Base-by-base conservation (phyloP, 192 early-diverging fungal genomes). In the Coemansia sp. region DNA sequence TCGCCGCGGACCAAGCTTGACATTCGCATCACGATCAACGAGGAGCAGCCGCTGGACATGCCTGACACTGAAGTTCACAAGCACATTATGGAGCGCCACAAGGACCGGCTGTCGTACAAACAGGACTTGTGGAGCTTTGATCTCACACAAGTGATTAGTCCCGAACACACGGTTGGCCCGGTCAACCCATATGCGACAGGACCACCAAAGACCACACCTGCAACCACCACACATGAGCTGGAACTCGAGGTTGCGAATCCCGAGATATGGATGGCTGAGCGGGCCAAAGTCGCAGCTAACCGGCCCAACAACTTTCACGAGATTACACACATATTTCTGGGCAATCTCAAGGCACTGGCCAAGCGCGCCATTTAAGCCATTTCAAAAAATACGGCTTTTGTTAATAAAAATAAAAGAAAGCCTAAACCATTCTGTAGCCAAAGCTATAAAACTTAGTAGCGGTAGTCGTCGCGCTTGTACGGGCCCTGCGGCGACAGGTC, bases 391-490 rank as follows among this genome's bases (percentile, higher is more conserved):
- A 26, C 4, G 26, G 26, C 26, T 14, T 40, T 31, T 57, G 54
- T 31, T 36, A 19, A 57, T 40, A n/a, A n/a, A 51, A 51, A 51
- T 51, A 51, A 51, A 10, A 5, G 26, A 26, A 26, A 26, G 26
- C 26, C 26, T 26, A 26, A 26, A 26, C 26, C 26, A 26, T 12
- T 51, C 49, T 6, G 8, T 9, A 40, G 38, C 38, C 0, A 49
- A 59, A 22, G 14, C n/a, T 28, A 11, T 49, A 31, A 25, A 17
- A 58, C 62, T 84, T 87, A 89, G 82, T 96, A 98, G 69, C 96
- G 90, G 92, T 98, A 97, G 83, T 94, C 91, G 60, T 92, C 91
- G 76, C 92, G 88, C 90, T 98, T 98, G 93, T 85, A 98, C 57
- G 97, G 95, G 69, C 96, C 96, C 59, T 90, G 85, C 61, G 74